Conservation (phyloP, 2,329 filamentous ascomycete species). For the Alternaria rosae region DNA sequence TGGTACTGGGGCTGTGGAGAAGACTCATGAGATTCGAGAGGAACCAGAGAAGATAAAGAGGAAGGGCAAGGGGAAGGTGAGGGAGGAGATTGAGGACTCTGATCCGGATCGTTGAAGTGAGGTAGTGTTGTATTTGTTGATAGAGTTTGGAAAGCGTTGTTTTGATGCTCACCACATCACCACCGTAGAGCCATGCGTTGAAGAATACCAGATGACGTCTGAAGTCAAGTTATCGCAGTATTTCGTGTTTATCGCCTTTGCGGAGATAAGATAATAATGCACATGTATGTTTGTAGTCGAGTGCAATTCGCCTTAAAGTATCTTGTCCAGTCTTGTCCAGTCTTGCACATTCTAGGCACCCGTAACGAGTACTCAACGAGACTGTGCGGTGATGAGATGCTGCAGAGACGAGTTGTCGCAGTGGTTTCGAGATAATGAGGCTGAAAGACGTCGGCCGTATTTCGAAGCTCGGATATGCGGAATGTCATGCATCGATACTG, state of each 20-base stretch:
- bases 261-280: no score
- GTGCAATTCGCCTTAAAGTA: no score
- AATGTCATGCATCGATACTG: rapidly evolving
- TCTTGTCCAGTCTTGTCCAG: no score
- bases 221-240: no score
- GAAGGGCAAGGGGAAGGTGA: background rate
- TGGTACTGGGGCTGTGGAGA: no score
- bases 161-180: background rate
- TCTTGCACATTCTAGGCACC: no score
- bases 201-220: no score
- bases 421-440: background rate
- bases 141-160: background rate
- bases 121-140: background rate
- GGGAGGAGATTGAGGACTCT: rapidly evolving
- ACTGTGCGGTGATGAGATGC: background rate
- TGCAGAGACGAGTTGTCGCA: background rate
- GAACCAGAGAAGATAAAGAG: conserved; percentile 5
- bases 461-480: background rate
- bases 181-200: no score
- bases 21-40: no score
- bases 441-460: background rate
- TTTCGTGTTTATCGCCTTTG: no score
- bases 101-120: background rate
- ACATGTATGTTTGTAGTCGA: no score
- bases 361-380: background rate